These are phyloP conservation scores for Pleodorina starrii DNA, from an alignment of 139 green algal species.

Conservation along the genomic window DNA sequence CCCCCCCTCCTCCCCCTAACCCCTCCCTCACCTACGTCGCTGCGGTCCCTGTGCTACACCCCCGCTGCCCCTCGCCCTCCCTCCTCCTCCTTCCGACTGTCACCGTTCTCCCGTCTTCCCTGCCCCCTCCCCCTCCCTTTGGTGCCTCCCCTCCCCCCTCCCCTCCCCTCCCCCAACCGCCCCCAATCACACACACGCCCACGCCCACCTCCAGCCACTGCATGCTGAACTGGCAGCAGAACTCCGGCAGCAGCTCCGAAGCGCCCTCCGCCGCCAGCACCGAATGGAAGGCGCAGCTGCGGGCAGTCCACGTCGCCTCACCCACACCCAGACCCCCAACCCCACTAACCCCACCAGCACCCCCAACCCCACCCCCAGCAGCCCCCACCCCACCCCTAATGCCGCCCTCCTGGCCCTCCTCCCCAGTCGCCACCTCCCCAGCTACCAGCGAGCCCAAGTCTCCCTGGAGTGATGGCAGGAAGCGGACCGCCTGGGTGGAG, in stretches of 20 bases:
- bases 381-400: too few relatives aligned
- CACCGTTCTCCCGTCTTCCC: too few relatives aligned
- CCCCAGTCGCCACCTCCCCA: neutral
- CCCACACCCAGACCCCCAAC: neutral
- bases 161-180: too few relatives aligned
- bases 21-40: too few relatives aligned
- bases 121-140: too few relatives aligned
- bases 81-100: neutral
- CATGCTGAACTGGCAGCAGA: slow-evolving; percentile 53
- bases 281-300: slow-evolving; percentile 25
- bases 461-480: slow-evolving; percentile 30
- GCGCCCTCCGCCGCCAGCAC: slow-evolving; percentile 30
- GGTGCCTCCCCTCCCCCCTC: too few relatives aligned
- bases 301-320: slow-evolving; percentile 11
- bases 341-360: too few relatives aligned
- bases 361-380: too few relatives aligned
- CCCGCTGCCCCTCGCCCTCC: neutral
- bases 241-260: slow-evolving; percentile 46
- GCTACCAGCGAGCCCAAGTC: slow-evolving; percentile 24
- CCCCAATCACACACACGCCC: too few relatives aligned
- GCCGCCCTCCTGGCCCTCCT: too few relatives aligned
- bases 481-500: slow-evolving; percentile 28
- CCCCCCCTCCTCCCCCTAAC: too few relatives aligned
- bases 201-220: slow-evolving; percentile 51
- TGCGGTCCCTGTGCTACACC: neutral